Base-by-base conservation (phyloP, 805 yeast species). In the Deakozyma indianensis region DNA sequence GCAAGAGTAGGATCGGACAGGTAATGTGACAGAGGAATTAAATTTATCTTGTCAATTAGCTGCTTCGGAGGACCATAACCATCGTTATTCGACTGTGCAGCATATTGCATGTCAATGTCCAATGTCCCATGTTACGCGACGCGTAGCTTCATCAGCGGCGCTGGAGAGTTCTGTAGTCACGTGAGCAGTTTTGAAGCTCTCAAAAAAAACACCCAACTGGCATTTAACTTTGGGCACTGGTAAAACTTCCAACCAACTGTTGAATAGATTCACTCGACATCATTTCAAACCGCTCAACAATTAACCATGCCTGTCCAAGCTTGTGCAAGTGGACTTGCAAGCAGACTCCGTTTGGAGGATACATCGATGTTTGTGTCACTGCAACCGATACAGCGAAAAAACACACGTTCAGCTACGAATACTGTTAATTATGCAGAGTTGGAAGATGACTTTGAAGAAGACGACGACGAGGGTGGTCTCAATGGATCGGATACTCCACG, bases 391-490 rank as follows among this genome's bases (percentile, higher is more conserved):
- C 52, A 55, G 2, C 73, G 96, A 51, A 73, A 80, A 24, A 79
- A 86, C 27, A 86, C 85, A 59, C 69, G 95, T 53, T 78, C 84
- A 9, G 66, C 75, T 41, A 50, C 56, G 2, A 49, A 47, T 16
- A 73, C 73, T 32, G 80, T 78, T 43, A 84, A 83, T 58, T 87
- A 87, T 57, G 92, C 95, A 0, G 96, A 86, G 58, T 71, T 77
- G 48, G 95, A 84, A 50, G 77, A 74, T 43, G 78, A 78, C 51
- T 72, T 73, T 48, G 75, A 71, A 47, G 75, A 70, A 25, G 76
- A 71, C 44, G 74, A 65, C 28, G 67, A 63, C 21, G 66, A 57
- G 29, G 51, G 46, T 45, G 23, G 28, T 47, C 22, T 41, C 50
- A 11, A 32, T 35, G 32, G 22, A 16, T 4, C 28, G 23, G 22